Conservation (phyloP, 1,284 basidiomycete species). For the Ceratobasidium sp. region DNA sequence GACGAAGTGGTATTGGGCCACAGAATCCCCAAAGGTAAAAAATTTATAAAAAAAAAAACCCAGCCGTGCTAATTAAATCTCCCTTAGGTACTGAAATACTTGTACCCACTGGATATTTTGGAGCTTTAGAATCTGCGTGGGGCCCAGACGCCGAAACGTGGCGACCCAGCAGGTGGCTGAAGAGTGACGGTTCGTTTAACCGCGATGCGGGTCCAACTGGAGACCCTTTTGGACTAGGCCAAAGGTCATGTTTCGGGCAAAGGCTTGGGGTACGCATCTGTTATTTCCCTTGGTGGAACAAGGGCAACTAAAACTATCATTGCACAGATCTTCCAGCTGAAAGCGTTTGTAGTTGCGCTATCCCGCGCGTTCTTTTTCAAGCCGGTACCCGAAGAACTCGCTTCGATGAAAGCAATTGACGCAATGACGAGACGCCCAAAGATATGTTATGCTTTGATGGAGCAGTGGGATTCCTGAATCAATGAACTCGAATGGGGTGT, state of each 20-base stretch:
- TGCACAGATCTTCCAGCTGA: constrained; percentile 23
- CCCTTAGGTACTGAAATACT: constrained; percentile 14
- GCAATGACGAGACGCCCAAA: not conserved
- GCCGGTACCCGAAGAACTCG: not conserved
- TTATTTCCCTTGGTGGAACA: no score
- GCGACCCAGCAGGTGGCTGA: constrained; percentile 24
- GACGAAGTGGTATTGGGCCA: constrained; percentile 18
- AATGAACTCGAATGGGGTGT: no score
- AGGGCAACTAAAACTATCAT: not conserved
- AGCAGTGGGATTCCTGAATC: constrained; percentile 4
- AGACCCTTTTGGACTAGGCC: constrained; percentile 28
- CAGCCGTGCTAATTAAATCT: not conserved
- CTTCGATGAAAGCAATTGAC: not conserved
- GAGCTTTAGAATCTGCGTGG: not conserved
- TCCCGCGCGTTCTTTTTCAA: constrained; percentile 31
- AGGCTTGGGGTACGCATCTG: not conserved
- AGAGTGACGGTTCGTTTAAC: constrained; percentile 15
- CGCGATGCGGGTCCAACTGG: not conserved
- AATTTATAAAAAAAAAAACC: not conserved
- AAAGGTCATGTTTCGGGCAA: constrained; percentile 13
- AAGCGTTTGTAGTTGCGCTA: not conserved
- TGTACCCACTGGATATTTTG: not conserved
- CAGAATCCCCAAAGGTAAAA: constrained; percentile 11
- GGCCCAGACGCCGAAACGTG: constrained; percentile 13
- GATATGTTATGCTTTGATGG: constrained; percentile 9